Base-by-base conservation (phyloP, 139 green algal genomes). In the Spirogloea muscicola region DNA sequence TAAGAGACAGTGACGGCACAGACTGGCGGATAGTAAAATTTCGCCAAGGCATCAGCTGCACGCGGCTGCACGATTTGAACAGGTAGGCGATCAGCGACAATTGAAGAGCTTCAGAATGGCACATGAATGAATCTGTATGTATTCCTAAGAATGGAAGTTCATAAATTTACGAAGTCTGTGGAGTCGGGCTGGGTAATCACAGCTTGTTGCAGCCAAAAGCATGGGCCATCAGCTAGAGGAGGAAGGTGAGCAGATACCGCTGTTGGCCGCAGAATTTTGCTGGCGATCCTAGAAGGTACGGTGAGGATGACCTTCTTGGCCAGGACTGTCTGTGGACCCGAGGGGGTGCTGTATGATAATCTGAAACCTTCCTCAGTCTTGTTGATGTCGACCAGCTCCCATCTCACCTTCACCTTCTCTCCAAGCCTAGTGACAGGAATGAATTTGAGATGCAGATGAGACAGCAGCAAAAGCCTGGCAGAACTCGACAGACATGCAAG, bases 21-120 rank as follows among this genome's bases (percentile, higher is more conserved):
- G 52, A 98, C 94, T 3, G 94, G 93, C 0, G 94, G 94, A 85
- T 98, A 98, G 87, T 97, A 93, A 76, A 98, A 93, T 6, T 60
- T 76, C 21, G 75, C 75, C 33, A 98, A 84, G 1, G 83, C 84
- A 0, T 87, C 75, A 18, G 86, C 74, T 1, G 91, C 89, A 7
- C 79, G 69, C 2, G 84, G 62, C 68, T 76, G 68, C 33, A 61
- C 18, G 3, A 73, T n/a, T n/a, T n/a, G n/a, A n/a, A n/a, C n/a
- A n/a, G n/a, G n/a, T n/a, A n/a, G n/a, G n/a, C n/a, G 55, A 13
- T 16, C 16, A 52, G 44, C 13, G 16, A 52, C 44, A 16, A 52
- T 52, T 52, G 44, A 52, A 16, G 44, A 16, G 44, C n/a, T n/a
- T n/a, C n/a, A n/a, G n/a, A n/a, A n/a, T n/a, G n/a, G n/a, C n/a